These are phyloP conservation scores for Sporothrix luriei DNA, from an alignment of 2,329 filamentous ascomycete species.

Conservation along the genomic window DNA sequence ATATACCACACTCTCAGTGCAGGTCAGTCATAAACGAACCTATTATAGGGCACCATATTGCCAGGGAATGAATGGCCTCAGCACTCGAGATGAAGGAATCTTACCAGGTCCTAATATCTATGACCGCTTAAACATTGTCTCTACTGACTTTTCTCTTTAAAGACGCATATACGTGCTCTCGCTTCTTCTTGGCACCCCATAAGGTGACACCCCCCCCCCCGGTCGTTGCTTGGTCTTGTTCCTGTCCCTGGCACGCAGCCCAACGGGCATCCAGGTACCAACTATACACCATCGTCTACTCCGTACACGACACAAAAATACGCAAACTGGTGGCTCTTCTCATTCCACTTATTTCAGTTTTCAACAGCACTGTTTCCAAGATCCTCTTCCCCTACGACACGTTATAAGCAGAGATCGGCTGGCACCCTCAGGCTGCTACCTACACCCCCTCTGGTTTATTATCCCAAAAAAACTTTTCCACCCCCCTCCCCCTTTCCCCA, in stretches of 20 bases:
- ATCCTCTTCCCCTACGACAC: conserved; percentile 18
- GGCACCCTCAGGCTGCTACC: conserved; percentile 13
- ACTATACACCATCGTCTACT: conserved; percentile 23
- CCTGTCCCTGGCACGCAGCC: conserved; percentile 27
- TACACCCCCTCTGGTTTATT: conserved; percentile 24
- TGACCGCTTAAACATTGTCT: conserved; percentile 30
- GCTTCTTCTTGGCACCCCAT: conserved; percentile 22
- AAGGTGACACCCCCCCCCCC: conserved; percentile 8
- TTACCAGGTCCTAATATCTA: conserved; percentile 33
- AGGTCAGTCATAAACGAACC: conserved; percentile 19
- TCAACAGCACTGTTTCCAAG: conserved; percentile 22
- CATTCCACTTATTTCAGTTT: conserved; percentile 7
- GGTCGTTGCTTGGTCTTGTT: conserved; percentile 20
- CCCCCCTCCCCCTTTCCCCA: conserved; percentile 25
- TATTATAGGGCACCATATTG: conserved; percentile 33
- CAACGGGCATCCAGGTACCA: conserved; percentile 29
- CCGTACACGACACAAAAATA: conserved; percentile 19
- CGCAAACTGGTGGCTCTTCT: conserved; percentile 22
- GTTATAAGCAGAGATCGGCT: conserved; percentile 20
- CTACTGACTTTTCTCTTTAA: not conserved
- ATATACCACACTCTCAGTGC: conserved; percentile 27
- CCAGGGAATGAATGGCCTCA: conserved; percentile 26
- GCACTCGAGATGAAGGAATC: conserved; percentile 31
- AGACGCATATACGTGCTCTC: not conserved
- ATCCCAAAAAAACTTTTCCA: conserved; percentile 23